Percentiles rank a stretch among this genome's conserved stretches.
Evolutionary conservation across 352 stramenopile genomes (phyloP).

Genomic region (Phytophthora ramorum): DNA sequence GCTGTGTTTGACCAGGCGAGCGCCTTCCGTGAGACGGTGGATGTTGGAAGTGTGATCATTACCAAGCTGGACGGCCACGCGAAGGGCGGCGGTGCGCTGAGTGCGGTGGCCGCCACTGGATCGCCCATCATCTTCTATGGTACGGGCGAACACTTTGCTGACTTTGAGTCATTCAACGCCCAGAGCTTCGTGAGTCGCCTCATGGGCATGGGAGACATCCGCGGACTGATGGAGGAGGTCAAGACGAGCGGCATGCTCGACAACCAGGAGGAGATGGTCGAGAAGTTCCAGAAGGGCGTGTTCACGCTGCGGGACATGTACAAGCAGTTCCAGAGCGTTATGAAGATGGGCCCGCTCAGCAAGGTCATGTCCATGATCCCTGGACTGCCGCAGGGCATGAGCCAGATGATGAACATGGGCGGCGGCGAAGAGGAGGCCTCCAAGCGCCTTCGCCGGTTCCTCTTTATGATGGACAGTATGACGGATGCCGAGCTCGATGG

Average conservation of each 20-base stretch:
- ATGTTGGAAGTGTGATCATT: slow-evolving; percentile 98
- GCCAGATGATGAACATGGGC: slow-evolving; percentile 91
- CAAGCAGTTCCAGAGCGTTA: slow-evolving; percentile 98
- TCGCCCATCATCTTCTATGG: slow-evolving; percentile 99
- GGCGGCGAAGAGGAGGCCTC: slow-evolving; percentile 93
- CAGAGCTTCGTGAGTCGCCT: slow-evolving; percentile 98
- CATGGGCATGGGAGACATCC: slow-evolving; percentile 98
- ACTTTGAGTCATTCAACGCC: slow-evolving; percentile 98
- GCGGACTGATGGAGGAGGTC: slow-evolving; percentile 96
- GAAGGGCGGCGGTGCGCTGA: slow-evolving; percentile 98
- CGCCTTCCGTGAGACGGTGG: slow-evolving; percentile 95
- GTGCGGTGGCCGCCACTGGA: slow-evolving; percentile 97
- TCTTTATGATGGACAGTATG: slow-evolving; percentile 99
- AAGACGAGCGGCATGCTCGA: slow-evolving; percentile 91
- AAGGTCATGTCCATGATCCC: slow-evolving; percentile 99
- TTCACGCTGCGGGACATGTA: slow-evolving; percentile 99
- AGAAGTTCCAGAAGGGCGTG: slow-evolving; percentile 95
- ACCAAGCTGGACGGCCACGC: slow-evolving; percentile 99
- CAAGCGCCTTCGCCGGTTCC: slow-evolving; percentile 95
- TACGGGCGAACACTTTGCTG: slow-evolving; percentile 97
- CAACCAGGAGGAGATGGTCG: slow-evolving; percentile 96
- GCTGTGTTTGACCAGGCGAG: slow-evolving; percentile 97
- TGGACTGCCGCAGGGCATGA: slow-evolving; percentile 92
- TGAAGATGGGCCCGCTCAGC: slow-evolving; percentile 97
- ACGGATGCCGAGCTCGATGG: slow-evolving; percentile 97